These are phyloP conservation scores for Diplogelasinospora grovesii DNA, from an alignment of 495 filamentous ascomycete species.

Conservation along the genomic window DNA sequence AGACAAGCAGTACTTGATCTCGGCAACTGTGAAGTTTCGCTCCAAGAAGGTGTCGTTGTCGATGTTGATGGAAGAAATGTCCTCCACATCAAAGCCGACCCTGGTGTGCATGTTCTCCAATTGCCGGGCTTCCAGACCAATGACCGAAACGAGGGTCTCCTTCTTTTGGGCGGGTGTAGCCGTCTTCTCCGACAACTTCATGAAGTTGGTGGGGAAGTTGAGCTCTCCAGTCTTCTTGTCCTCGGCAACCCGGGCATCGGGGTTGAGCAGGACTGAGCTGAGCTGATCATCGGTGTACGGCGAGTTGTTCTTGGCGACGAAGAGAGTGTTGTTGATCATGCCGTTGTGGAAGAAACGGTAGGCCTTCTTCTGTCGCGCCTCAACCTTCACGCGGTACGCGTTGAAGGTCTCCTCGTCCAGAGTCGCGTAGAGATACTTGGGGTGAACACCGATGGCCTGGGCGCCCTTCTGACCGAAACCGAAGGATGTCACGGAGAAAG, in stretches of 20 bases:
- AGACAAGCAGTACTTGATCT: constrained; percentile 79
- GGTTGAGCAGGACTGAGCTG: constrained; percentile 84
- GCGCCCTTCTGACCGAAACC: constrained; percentile 99
- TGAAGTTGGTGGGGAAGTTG: constrained; percentile 61
- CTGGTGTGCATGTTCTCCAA: constrained; percentile 66
- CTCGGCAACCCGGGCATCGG: constrained; percentile 74
- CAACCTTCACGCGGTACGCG: constrained; percentile 79
- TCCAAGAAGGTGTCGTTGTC: constrained; percentile 90
- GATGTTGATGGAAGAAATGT: constrained; percentile 75
- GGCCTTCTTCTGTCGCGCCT: constrained; percentile 90
- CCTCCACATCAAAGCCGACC: constrained; percentile 88
- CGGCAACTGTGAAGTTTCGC: constrained; percentile 81
- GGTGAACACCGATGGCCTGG: constrained; percentile 93
- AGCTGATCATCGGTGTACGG: constrained; percentile 88
- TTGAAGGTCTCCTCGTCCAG: constrained; percentile 80
- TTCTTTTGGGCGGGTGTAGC: constrained; percentile 32
- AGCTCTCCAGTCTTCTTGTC: constrained; percentile 79
- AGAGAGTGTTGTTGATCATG: constrained; percentile 93
- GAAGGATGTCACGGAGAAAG: constrained; percentile 97
- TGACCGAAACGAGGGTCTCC: constrained; percentile 65
- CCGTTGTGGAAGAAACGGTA: constrained; percentile 98
- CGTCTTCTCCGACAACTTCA: constrained; percentile 45
- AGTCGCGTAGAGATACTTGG: constrained; percentile 91
- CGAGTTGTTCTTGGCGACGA: constrained; percentile 85
- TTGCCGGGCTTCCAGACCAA: constrained; percentile 49